phyloP scores from a whole-genome alignment of 495 filamentous ascomycete genomes.

The Filosporella fistucella region DNA sequence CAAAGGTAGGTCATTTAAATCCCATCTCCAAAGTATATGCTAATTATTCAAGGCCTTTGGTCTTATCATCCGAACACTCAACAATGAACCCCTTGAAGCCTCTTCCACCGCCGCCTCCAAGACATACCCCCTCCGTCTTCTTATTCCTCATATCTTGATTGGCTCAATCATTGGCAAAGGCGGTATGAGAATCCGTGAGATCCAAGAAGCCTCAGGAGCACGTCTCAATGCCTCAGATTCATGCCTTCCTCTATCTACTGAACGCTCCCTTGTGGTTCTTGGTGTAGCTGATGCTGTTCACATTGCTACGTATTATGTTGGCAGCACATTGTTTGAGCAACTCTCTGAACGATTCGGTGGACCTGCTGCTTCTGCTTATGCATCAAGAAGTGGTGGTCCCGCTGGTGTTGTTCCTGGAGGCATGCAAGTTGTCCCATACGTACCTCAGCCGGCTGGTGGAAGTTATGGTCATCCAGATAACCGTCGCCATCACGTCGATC shows the following conservation, averaged over 20 bases:
- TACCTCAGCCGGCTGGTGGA: constrained; percentile 85
- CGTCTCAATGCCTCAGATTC: constrained; percentile 95
- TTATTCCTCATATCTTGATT: constrained; percentile 95
- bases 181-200: constrained; percentile 93
- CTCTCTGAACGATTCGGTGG: constrained; percentile 94
- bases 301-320: constrained; percentile 97
- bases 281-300: constrained; percentile 93
- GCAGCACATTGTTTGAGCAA: constrained; percentile 91
- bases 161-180: constrained; percentile 98
- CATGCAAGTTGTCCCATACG: constrained; percentile 96
- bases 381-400: constrained; percentile 88
- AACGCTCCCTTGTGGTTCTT: constrained; percentile 92
- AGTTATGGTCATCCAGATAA: constrained; percentile 89
- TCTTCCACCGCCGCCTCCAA: constrained; percentile 89
- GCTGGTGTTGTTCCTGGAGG: constrained; percentile 90
- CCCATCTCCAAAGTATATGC: constrained; percentile 4
- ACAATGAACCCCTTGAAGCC: constrained; percentile 86
- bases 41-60: constrained; percentile 74
- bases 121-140: constrained; percentile 92
- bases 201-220: constrained; percentile 94
- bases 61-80: constrained; percentile 93
- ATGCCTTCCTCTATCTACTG: constrained; percentile 87
- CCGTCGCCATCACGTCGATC: constrained; percentile 65
- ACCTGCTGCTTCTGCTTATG: constrained; percentile 93
- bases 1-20: constrained; percentile 62